Base-by-base conservation (phyloP, 768 basidiomycete species). In the Guyanaporus albipodus region DNA sequence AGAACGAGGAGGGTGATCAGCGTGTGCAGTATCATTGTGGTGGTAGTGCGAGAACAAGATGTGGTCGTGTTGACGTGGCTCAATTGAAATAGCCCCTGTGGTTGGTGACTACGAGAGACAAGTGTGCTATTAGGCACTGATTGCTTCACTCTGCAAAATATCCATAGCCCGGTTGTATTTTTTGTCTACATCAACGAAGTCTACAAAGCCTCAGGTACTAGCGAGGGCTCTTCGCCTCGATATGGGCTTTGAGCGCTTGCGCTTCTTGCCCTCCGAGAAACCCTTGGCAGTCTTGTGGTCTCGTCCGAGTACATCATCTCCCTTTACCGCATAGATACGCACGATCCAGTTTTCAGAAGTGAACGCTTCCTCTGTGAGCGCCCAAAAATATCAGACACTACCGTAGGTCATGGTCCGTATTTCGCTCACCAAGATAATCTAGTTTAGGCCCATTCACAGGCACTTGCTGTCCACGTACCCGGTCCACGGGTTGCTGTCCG, bases 271-370 rank as follows among this genome's bases (percentile, higher is more conserved):
- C 38, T 79, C 75, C 22, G 73, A 73, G 58, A 97, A 99, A 21
- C 85, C 83, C 46, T 87, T 88, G 4, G 91, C 95, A 44, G 72
- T 82, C 74, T 91, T 92, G 43, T 86, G 79, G 57, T 97, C 91
- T 49, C 96, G 81, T 23, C 93, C 94, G 2, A 99, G 75, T 14
- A 80, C 67, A 66, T 98, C 96, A 41, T 96, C 92, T 60, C 91
- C 92, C 70, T 90, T 93, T 35, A 98, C 96, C 60, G 90, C 75
- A 62, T 90, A 99, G 61, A 99, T 95, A 29, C 96, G 87, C 48
- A 92, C 95, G 55, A 99, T 95, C 96, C 96, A 99, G 69, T 99
- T 99, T 73, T 99, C 96, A 7, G 92, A 91, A 2, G 96, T 99
- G 74, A 94, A 99, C 8, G 95, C 96, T 68, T 99, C 96, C 53